phyloP scores from a whole-genome alignment of 768 basidiomycete genomes.

The Guyanaporus albipodus region DNA sequence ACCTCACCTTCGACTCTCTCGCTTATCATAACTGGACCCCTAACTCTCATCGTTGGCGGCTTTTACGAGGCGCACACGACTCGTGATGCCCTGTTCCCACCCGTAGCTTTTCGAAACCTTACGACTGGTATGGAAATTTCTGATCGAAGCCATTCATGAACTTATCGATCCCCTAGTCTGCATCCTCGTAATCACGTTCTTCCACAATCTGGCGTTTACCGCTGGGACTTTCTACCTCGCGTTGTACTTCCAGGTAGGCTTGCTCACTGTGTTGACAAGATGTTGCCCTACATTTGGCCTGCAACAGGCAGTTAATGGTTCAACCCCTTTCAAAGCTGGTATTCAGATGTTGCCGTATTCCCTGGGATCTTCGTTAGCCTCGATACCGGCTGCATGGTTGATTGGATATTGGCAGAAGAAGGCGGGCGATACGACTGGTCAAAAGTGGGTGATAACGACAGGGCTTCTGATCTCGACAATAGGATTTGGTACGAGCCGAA shows the following conservation, averaged over 20 bases:
- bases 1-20: slow-evolving; percentile 54
- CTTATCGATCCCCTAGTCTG: slow-evolving; percentile 41
- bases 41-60: slow-evolving; percentile 54
- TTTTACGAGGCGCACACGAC: slow-evolving; percentile 65
- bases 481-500: slow-evolving; percentile 58
- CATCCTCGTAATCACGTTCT: slow-evolving; percentile 64
- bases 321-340: slow-evolving; percentile 69
- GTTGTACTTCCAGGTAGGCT: slow-evolving; percentile 70
- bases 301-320: slow-evolving; percentile 61
- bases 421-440: slow-evolving; percentile 54
- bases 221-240: slow-evolving; percentile 86
- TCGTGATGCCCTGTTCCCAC: slow-evolving; percentile 71
- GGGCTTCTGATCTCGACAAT: slow-evolving; percentile 64
- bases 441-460: slow-evolving; percentile 57
- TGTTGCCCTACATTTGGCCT: slow-evolving; percentile 1
- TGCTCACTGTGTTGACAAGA: slow-evolving; percentile 1
- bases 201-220: slow-evolving; percentile 81
- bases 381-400: slow-evolving; percentile 84
- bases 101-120: slow-evolving; percentile 52
- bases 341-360: slow-evolving; percentile 78
- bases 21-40: slow-evolving; percentile 53
- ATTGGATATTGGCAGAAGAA: slow-evolving; percentile 63
- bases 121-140: slow-evolving; percentile 49
- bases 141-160: slow-evolving; percentile 8
- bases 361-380: slow-evolving; percentile 78